Evolutionary conservation across 371 early-diverging fungal genomes (phyloP).

Genomic region (Nematocida ironsii): DNA sequence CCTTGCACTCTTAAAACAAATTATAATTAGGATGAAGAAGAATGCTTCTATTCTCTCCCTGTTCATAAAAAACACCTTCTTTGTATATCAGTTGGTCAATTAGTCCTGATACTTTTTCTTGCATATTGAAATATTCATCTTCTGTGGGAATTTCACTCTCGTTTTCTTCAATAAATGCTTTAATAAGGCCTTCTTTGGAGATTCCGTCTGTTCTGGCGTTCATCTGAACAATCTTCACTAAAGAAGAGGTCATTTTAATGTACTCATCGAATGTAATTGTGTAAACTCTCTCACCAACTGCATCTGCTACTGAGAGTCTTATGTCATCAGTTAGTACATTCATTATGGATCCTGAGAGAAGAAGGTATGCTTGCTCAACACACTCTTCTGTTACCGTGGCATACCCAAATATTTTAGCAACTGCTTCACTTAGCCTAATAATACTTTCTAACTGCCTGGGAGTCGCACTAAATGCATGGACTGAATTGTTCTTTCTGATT

Average conservation of each 20-base stretch:
- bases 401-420: slow-evolving; percentile 71
- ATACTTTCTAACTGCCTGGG: slow-evolving; percentile 70
- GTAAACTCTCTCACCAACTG: slow-evolving; percentile 68
- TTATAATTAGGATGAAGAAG: slow-evolving; percentile 70
- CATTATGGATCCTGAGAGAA: slow-evolving; percentile 84
- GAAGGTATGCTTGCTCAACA: slow-evolving; percentile 83
- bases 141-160: slow-evolving; percentile 75
- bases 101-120: slow-evolving; percentile 75
- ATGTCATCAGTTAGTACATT: slow-evolving; percentile 83
- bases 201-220: slow-evolving; percentile 57
- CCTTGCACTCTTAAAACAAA: slow-evolving; percentile 15
- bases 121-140: slow-evolving; percentile 74
- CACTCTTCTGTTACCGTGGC: slow-evolving; percentile 71
- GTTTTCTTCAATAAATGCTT: slow-evolving; percentile 75
- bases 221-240: slow-evolving; percentile 62
- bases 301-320: slow-evolving; percentile 67
- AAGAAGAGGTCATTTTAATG: slow-evolving; percentile 51
- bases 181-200: slow-evolving; percentile 74
- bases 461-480: slow-evolving; percentile 71
- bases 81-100: slow-evolving; percentile 72
- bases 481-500: slow-evolving; percentile 81
- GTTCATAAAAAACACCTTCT: slow-evolving; percentile 69
- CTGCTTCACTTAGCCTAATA: slow-evolving; percentile 71
- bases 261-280: slow-evolving; percentile 62
- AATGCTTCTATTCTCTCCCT: slow-evolving; percentile 57